These are phyloP conservation scores for Sphaerulina vaccinii DNA, from an alignment of 2,329 filamentous ascomycete species.

Conservation along the genomic window DNA sequence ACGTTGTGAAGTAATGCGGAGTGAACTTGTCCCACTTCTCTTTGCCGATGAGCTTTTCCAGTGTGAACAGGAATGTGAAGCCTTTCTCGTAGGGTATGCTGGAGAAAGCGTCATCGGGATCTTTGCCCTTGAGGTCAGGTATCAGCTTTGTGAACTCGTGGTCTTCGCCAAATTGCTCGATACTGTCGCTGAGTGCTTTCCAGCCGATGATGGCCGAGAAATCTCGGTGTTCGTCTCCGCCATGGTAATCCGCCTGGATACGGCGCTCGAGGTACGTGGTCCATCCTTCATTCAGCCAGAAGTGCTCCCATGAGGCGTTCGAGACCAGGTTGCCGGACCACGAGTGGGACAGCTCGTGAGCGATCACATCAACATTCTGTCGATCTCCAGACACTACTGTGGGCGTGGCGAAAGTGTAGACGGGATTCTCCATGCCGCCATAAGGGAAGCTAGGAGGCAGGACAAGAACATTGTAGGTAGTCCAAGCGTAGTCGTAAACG, in stretches of 20 bases:
- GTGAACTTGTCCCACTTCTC: constrained; percentile 94
- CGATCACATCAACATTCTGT: constrained; percentile 94
- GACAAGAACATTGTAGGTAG: constrained; percentile 89
- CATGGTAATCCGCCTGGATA: constrained; percentile 71
- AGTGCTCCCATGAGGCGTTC: constrained; percentile 79
- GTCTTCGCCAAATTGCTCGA: constrained; percentile 74
- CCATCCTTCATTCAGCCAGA: constrained; percentile 76
- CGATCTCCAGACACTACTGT: constrained; percentile 81
- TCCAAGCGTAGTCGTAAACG: constrained; percentile 89
- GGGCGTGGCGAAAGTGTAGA: constrained; percentile 93
- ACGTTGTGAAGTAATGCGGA: constrained; percentile 86
- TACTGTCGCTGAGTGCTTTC: constrained; percentile 80
- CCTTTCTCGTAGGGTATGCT: constrained; percentile 94
- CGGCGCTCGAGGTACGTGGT: constrained; percentile 91
- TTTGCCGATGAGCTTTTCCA: constrained; percentile 81
- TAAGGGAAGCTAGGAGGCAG: constrained; percentile 89
- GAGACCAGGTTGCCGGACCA: constrained; percentile 89
- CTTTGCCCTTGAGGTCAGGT: constrained; percentile 80
- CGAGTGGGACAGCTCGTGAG: constrained; percentile 72
- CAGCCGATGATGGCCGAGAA: constrained; percentile 96
- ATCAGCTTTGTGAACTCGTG: constrained; percentile 93
- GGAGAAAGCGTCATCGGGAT: constrained; percentile 94
- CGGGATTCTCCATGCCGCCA: constrained; percentile 62
- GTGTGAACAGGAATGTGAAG: constrained; percentile 87
- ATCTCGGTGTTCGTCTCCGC: constrained; percentile 79